phyloP scores from a whole-genome alignment of 768 basidiomycete genomes.

The Psilocybe tampanensis region DNA sequence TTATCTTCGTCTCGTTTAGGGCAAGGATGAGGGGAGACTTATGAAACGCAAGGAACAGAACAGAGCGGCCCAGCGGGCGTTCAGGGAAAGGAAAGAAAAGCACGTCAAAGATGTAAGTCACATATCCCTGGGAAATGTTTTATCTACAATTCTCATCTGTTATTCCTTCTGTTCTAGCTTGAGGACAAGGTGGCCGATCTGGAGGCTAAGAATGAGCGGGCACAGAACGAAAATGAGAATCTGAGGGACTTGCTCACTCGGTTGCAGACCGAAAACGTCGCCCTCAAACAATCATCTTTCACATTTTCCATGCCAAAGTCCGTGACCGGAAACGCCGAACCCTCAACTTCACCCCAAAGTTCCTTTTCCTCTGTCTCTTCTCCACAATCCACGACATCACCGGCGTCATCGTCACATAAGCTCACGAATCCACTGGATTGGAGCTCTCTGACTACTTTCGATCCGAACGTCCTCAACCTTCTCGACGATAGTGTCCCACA shows the following conservation, averaged over 20 bases:
- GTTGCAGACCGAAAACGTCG: constrained; percentile 84
- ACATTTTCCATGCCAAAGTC: constrained; percentile 75
- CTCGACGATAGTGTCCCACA: constrained; percentile 59
- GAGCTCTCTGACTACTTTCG: constrained; percentile 69
- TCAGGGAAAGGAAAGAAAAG: constrained; percentile 95
- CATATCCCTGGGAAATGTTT: constrained; percentile 3
- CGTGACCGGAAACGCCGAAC: constrained; percentile 14
- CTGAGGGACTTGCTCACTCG: constrained; percentile 83
- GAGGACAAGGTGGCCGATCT: constrained; percentile 91
- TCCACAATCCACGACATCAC: constrained; percentile 31
- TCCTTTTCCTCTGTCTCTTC: constrained; percentile 23
- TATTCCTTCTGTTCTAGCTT: constrained; percentile 55
- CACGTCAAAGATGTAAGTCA: constrained; percentile 91
- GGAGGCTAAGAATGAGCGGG: constrained; percentile 77
- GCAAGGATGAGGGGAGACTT: constrained; percentile 73
- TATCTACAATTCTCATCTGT: constrained; percentile 6
- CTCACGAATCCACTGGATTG: constrained; percentile 56
- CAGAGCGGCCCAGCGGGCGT: constrained; percentile 94
- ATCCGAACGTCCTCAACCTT: constrained; percentile 64
- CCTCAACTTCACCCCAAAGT: constrained; percentile 19
- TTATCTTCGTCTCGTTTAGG: constrained; percentile 22
- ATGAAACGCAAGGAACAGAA: constrained; percentile 97
- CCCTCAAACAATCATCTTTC: constrained; percentile 80
- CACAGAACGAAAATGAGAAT: constrained; percentile 83
- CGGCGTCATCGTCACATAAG: constrained; percentile 36